These are phyloP conservation scores for Amanita rubescens DNA, from an alignment of 768 basidiomycete species.

Conservation along the genomic window DNA sequence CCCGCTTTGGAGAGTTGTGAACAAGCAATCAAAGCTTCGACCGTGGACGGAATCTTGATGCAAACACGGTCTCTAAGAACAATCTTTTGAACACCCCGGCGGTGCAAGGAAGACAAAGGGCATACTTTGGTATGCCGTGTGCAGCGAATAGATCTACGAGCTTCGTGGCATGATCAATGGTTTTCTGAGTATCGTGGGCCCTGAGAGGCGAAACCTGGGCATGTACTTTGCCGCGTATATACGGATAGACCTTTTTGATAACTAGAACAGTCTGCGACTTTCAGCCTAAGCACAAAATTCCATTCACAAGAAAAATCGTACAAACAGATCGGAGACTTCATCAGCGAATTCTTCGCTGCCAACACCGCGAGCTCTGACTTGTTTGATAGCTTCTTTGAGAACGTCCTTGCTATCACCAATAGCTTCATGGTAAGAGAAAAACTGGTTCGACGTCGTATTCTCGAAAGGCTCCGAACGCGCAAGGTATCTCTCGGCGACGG, in stretches of 20 bases:
- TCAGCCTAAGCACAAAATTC: neutral
- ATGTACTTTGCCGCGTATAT: conserved; percentile 35
- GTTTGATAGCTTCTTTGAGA: conserved; percentile 25
- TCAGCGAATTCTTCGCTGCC: conserved; percentile 6
- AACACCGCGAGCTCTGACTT: conserved; percentile 15
- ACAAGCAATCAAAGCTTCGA: conserved; percentile 45
- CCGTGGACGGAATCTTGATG: conserved; percentile 54
- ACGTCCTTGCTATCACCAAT: conserved; percentile 23
- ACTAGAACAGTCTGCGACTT: conserved; percentile 33
- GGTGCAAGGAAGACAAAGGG: neutral
- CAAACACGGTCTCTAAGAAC: conserved; percentile 36
- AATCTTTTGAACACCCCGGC: neutral
- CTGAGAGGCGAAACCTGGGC: conserved; percentile 35
- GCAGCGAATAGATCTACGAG: conserved; percentile 34
- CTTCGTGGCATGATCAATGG: conserved; percentile 34
- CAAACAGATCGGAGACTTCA: neutral
- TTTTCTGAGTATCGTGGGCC: conserved; percentile 34
- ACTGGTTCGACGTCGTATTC: conserved; percentile 48
- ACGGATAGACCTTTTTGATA: conserved; percentile 35
- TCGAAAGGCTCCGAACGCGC: conserved; percentile 21
- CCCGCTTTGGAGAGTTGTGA: conserved; percentile 33
- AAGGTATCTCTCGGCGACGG: conserved; percentile 27
- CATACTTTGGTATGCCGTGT: conserved; percentile 34
- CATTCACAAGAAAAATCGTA: neutral
- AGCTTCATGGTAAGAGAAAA: conserved; percentile 31